phyloP scores from a whole-genome alignment of 352 stramenopile genomes.

The Phytophthora capsici region DNA sequence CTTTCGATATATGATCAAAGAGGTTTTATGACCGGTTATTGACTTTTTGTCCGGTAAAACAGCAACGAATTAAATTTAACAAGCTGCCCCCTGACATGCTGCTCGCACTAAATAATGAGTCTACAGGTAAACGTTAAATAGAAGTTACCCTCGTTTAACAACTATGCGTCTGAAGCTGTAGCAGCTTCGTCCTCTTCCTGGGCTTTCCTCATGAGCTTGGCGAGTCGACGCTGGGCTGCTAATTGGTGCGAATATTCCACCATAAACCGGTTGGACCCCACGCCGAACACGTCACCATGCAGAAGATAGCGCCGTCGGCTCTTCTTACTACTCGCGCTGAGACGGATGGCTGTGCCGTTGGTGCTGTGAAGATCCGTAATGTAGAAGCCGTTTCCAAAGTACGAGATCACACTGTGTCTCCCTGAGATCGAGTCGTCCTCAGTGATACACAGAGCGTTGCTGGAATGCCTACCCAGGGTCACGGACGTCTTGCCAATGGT shows the following conservation, averaged over 20 bases:
- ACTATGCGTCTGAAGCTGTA: conserved; percentile 23
- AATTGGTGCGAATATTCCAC: conserved; percentile 84
- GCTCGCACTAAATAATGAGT: conserved; percentile 25
- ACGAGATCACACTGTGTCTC: conserved; percentile 73
- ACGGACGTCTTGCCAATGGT: conserved; percentile 80
- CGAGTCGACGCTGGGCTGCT: conserved; percentile 32
- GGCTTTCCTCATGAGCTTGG: conserved; percentile 32
- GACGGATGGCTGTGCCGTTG: conserved; percentile 79
- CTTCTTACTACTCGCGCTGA: conserved; percentile 68
- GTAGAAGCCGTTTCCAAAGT: conserved; percentile 83
- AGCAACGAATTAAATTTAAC: too few relatives aligned
- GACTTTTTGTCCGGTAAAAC: background rate
- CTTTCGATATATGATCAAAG: conserved; percentile 40
- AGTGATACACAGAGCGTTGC: conserved; percentile 83
- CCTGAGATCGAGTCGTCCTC: conserved; percentile 86
- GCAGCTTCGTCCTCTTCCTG: conserved; percentile 28
- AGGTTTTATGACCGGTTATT: conserved; percentile 10
- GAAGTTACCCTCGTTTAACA: conserved; percentile 12
- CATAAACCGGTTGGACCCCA: conserved; percentile 86
- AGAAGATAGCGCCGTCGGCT: conserved; percentile 67
- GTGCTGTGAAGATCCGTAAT: conserved; percentile 85
- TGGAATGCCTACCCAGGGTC: conserved; percentile 73
- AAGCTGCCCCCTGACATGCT: too few relatives aligned
- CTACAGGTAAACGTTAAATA: conserved; percentile 24
- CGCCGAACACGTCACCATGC: conserved; percentile 83